Evolutionary conservation across 2,329 filamentous ascomycete species (phyloP), one percentile per base, ranked within the genome.

Genomic region (Harringtonia lauricola): DNA sequence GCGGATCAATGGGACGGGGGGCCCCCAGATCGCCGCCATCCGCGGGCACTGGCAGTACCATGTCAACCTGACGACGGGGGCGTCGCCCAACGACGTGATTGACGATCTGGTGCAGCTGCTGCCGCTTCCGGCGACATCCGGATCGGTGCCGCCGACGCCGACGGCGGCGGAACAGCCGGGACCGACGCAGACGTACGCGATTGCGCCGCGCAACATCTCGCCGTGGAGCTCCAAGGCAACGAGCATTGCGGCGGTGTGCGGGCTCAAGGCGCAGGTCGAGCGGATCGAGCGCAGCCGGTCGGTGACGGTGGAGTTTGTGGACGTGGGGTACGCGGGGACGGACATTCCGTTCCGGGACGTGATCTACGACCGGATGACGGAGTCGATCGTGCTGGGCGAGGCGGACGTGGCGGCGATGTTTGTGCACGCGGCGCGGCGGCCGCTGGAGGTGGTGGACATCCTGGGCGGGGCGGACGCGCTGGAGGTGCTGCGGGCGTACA

Each of bases 201-300:
- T 95, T 46, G 79, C 76, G 38, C 90, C 90, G 18, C 78, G 90
- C 52, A 84, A 85, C 55, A 89, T 94, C 53, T 95, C 89, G 34
- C 92, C 92, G 59, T 98, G 92, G 92, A 95, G 88, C 64, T 95
- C 89, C 45, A 89, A 95, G 63, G 90, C 89, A 24, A 95, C 90
- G 38, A 90, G 81, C 59, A 95, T 96, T 60, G 84, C 90, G 43
- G 81, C 92, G 52, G 90, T 95, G 28, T 96, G 90, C 59, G 89
- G 86, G 22, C 69, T 96, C 47, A 77, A 80, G 53, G 67, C 74
- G 35, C 64, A 77, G 42, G 73, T 83, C 26, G 75, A 81, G 58
- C 81, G 90, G 46, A 85, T 96, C 52, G 92, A 98, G 66, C 79
- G 88, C 53, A 92, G 89, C 42, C 78, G 92, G 55, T 74, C 83